Base-by-base conservation (phyloP, 805 yeast genomes). In the Candida coquimbonensis region DNA sequence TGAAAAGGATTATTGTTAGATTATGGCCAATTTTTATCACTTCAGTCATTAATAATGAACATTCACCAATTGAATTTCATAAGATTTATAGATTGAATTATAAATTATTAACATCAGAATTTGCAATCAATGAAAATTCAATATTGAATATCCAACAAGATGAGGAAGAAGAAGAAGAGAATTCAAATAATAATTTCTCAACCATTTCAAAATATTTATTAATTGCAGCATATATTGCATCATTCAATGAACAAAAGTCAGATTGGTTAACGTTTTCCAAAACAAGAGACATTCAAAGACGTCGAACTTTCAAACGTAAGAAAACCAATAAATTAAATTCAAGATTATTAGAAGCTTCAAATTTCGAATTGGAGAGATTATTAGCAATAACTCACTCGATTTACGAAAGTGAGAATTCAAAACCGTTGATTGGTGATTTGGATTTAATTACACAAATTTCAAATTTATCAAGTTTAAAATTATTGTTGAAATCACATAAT, bases 171-270 rank as follows among this genome's bases (percentile, higher is more conserved):
- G 49, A 43, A 19, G 44, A 45, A 11, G 42, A 9, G 42, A 49
- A 44, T 2, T 4, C 38, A n/a, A 45, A 49, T 1, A 62, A 71
- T 43, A 82, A 80, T 51, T 64, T 86, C 37, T 79, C 90, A 0
- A 59, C 57, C 9, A 73, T 77, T 42, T 75, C 91, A 3, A 84
- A 86, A 57, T 87, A 75, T 57, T 64, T 90, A n/a, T 63, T 89
- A 14, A 74, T 88, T 31, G 87, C 96, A 1, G 81, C 95, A 1
- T 90, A 84, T 60, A 65, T 89, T 40, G 95, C 96, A 1, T 87
- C 96, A 0, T 85, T 77, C 57, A 77, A 80, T 46, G 85, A 83
- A 29, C 80, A 83, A 2, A 75, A 78, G 49, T 75, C 74, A 56
- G 97, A 89, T 62, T 66, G 80, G 55, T 75, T 78, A 43, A 68